Percentiles rank a stretch among this genome's conserved stretches.
phyloP scores from a whole-genome alignment of 1,284 basidiomycete genomes.

The Malassezia sp. region DNA sequence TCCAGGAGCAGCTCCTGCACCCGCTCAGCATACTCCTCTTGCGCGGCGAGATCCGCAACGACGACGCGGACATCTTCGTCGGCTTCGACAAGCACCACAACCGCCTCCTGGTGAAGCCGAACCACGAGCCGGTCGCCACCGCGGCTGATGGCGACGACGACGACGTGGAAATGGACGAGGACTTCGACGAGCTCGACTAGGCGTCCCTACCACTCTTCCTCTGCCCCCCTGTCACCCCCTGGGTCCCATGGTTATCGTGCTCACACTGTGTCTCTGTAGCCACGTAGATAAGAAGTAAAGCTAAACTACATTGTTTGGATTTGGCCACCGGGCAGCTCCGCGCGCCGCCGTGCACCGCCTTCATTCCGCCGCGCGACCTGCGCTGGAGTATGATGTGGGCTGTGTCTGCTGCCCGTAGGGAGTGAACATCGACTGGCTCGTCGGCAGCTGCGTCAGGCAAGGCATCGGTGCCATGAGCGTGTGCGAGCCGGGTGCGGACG shows the following conservation, averaged over 20 bases:
- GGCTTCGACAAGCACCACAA: conserved; percentile 75
- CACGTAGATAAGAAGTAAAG: no score
- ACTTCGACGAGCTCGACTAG: conserved; percentile 34
- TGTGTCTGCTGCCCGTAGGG: not conserved
- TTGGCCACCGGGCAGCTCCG: no score
- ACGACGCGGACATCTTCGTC: conserved; percentile 60
- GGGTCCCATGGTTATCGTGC: no score
- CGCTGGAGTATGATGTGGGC: not conserved
- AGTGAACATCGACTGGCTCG: not conserved
- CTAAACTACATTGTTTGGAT: no score
- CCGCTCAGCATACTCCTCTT: conserved; percentile 79
- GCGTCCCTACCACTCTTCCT: not conserved
- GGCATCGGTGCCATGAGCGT: not conserved
- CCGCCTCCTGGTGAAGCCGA: conserved; percentile 66
- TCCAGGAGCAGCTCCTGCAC: conserved; percentile 85
- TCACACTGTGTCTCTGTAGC: no score
- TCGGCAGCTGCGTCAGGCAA: not conserved
- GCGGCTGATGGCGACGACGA: conserved; percentile 29
- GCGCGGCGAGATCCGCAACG: conserved; percentile 69
- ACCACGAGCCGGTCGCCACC: conserved; percentile 54
- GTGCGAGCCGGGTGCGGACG: not conserved
- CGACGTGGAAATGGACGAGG: conserved; percentile 39
- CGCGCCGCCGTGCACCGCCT: no score
- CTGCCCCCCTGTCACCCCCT: no score
- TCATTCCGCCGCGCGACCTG: no score